A percentile compares a stretch with the other conserved stretches of the same genome.
These are phyloP conservation scores for Ceratobasidium sp. DNA, from an alignment of 1,284 basidiomycete species.

Conservation along the genomic window DNA sequence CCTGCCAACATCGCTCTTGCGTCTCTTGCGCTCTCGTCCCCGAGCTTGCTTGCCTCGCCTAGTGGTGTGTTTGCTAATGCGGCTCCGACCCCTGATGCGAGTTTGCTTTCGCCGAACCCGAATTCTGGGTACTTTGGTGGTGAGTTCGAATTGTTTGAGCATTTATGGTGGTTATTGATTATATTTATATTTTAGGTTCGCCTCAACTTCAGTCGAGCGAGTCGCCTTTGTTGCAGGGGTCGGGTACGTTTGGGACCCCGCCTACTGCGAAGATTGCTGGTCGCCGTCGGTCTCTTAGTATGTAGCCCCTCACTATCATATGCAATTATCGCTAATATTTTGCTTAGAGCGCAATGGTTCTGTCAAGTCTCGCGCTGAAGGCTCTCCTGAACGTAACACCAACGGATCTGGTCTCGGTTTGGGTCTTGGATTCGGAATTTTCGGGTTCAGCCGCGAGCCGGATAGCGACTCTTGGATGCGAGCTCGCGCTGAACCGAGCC, in stretches of 20 bases:
- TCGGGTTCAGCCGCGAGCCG: neutral
- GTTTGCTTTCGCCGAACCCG: conserved; percentile 26
- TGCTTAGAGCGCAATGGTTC: neutral
- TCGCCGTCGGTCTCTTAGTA: conserved; percentile 33
- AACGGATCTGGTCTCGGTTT: neutral
- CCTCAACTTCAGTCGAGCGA: conserved; percentile 13
- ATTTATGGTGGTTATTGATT: neutral
- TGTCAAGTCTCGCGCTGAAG: conserved; percentile 4
- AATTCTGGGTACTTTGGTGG: conserved; percentile 28
- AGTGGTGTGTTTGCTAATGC: conserved; percentile 16
- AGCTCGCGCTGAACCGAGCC: neutral
- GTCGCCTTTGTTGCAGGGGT: conserved; percentile 18
- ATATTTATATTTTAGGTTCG: neutral
- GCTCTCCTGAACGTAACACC: neutral
- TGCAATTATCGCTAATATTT: neutral
- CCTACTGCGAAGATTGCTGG: conserved; percentile 29
- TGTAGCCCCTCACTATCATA: neutral
- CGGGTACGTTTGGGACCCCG: neutral
- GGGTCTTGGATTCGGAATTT: neutral
- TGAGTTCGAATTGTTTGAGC: neutral
- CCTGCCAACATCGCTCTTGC: conserved; percentile 35
- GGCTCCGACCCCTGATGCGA: conserved; percentile 20
- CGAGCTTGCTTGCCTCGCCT: conserved; percentile 27
- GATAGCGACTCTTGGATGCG: neutral
- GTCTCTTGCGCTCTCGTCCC: conserved; percentile 27